Base-by-base conservation (phyloP, 495 filamentous ascomycete species). In the Aspergillus sclerotiicarbonarius region DNA sequence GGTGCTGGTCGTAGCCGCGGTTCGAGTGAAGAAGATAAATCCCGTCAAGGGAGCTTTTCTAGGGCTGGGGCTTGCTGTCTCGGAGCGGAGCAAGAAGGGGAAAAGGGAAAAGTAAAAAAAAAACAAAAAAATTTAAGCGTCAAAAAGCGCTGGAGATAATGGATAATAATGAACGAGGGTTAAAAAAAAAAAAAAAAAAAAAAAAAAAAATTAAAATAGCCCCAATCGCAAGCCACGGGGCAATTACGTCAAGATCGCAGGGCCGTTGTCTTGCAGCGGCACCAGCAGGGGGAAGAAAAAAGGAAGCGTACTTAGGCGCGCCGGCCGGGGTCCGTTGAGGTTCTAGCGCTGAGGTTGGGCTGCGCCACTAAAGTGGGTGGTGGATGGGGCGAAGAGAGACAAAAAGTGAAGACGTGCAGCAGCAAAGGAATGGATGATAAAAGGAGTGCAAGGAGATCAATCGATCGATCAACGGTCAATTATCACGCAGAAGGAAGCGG, bases 221-320 rank as follows among this genome's bases (percentile, higher is more conserved):
- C 49, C 55, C 58, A 64, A 64, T 58, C 55, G 29, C 47, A 60
- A 58, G 50, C 58, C 57, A 60, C 62, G 61, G 52, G 50, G 56
- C 59, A 60, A 66, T 66, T 66, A 66, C 63, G 63, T 66, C 63
- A 66, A 60, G 57, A 57, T 57, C 56, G 45, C 41, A 48, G 50
- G 56, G 58, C 51, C 47, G 58, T 61, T 61, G 58, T 60, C 58
- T 55, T 64, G 56, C 62, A 61, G 62, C 55, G 46, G 54, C 52
- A 59, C 53, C 56, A 59, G 50, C 53, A 57, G 35, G 54, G 20
- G 45, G 53, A 41, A 21, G 51, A 30, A 30, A 51, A 55, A 66
- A 56, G 54, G 43, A 53, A 59, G 56, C 53, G 56, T 56, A 56
- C 50, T 56, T 57, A 61, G 47, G 56, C 50, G 39, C 44, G 54